Conservation (phyloP, 352 stramenopile species). For the Blastocystis sp. region DNA sequence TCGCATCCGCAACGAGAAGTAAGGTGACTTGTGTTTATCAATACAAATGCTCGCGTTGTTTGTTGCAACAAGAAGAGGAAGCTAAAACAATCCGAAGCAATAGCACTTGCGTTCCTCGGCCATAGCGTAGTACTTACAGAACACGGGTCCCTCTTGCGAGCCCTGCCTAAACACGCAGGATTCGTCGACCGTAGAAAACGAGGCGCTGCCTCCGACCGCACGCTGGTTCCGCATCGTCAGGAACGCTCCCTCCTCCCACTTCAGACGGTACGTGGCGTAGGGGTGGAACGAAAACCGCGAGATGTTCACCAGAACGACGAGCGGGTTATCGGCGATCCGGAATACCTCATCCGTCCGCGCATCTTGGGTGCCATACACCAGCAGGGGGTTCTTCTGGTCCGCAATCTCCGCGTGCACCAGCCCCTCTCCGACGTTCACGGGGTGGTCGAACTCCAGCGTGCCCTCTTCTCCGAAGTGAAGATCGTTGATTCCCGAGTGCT, state of each 20-base stretch:
- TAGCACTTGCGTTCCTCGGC: background rate
- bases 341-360: background rate
- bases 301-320: conserved; percentile 18
- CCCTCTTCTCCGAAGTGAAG: background rate
- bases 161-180: background rate
- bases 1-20: conserved; percentile 70
- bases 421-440: background rate
- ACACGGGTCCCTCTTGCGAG: background rate
- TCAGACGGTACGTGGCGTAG: conserved; percentile 15
- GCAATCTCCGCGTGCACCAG: background rate
- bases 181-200: background rate
- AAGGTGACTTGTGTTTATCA: conserved; percentile 68
- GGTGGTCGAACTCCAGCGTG: conserved; percentile 22
- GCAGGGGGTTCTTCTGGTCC: background rate
- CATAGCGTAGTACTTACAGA: conserved; percentile 39
- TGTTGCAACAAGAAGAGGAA: conserved; percentile 57
- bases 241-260: background rate
- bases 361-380: conserved; percentile 1
- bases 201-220: background rate
- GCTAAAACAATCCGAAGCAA: conserved; percentile 37
- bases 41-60: conserved; percentile 39
- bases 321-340: background rate
- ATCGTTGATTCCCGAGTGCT: background rate
- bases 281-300: conserved; percentile 10
- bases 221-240: background rate